Base-by-base conservation (phyloP, 1,139 yeast species). In the Sporopachydermia cereana region DNA sequence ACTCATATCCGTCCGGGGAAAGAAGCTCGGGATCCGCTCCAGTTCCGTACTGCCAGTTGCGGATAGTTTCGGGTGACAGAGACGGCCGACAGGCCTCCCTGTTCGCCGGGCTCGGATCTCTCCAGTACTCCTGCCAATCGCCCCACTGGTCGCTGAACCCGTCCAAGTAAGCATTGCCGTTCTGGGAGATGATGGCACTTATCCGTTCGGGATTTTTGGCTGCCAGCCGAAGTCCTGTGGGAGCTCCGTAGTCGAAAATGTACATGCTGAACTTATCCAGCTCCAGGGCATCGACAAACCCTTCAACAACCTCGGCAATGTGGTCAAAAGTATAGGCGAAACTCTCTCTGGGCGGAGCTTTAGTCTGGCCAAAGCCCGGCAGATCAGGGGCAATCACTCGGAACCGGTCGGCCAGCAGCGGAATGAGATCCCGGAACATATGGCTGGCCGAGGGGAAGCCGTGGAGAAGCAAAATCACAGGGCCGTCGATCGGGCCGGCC, bases 371-470 rank as follows among this genome's bases (percentile, higher is more conserved):
- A 51, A 57, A 69, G 1, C 71, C 66, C 16, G 74, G 74, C 31
- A 69, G 53, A 53, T 69, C 74, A 2, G 74, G 74, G 3, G 74
- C 73, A 48, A 69, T 47, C 5, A 69, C 59, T 48, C 63, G 71
- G 50, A 58, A 68, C 27, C 59, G 50, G 4, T 62, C 52, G 3
- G 66, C 57, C 29, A 69, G 56, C 24, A 64, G 48, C 5, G 69
- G 64, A 41, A 69, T 65, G 49, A 69, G 49, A 41, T 60, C 51
- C 41, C 66, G 57, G 52, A 56, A 69, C 63, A 60, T 62, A 47
- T 61, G 57, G 0, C 74, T 68, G 2, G 72, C 65, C 1, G 71
- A 58, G 12, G 74, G 74, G 45, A 57, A 68, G 2, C 74, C 74
- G 50, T 69, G 74, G 16, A 69, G 58, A 41, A 69, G 58, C 24